Conservation (phyloP, 805 yeast genomes). For the Candida stauntonica region DNA sequence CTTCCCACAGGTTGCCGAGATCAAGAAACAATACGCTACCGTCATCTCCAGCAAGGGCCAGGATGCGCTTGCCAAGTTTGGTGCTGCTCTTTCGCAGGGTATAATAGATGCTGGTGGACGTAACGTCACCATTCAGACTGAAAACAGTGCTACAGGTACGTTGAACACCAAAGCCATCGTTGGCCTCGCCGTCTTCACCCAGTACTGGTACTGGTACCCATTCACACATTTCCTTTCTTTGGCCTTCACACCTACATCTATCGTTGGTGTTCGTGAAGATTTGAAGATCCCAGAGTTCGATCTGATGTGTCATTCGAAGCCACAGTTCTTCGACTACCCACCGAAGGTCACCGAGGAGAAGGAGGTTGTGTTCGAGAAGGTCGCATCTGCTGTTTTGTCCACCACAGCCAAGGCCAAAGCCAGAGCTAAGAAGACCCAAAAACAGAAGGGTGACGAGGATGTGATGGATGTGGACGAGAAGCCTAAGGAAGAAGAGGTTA, state of each 20-base stretch:
- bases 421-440: conserved; percentile 67
- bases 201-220: conserved; percentile 99
- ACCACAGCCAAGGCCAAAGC: conserved; percentile 94
- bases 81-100: conserved; percentile 96
- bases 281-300: conserved; percentile 82
- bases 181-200: conserved; percentile 84
- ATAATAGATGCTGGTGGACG: conserved; percentile 98
- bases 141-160: conserved; percentile 84
- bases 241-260: conserved; percentile 88
- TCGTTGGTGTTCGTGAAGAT: conserved; percentile 82
- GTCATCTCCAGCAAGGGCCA: conserved; percentile 86
- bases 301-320: conserved; percentile 75
- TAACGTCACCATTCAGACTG: conserved; percentile 89
- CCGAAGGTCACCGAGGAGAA: conserved; percentile 77
- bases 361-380: conserved; percentile 80
- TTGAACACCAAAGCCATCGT: conserved; percentile 88
- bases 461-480: conserved; percentile 43
- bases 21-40: conserved; percentile 68
- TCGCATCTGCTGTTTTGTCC: conserved; percentile 89
- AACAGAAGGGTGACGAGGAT: conserved; percentile 47
- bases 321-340: conserved; percentile 82
- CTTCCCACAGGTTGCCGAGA: conserved; percentile 71
- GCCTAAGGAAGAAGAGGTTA: conserved; percentile 22
- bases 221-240: conserved; percentile 87
- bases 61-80: conserved; percentile 95